phyloP scores from a whole-genome alignment of 2,329 filamentous ascomycete genomes.

The Arachnomyces sp. region DNA sequence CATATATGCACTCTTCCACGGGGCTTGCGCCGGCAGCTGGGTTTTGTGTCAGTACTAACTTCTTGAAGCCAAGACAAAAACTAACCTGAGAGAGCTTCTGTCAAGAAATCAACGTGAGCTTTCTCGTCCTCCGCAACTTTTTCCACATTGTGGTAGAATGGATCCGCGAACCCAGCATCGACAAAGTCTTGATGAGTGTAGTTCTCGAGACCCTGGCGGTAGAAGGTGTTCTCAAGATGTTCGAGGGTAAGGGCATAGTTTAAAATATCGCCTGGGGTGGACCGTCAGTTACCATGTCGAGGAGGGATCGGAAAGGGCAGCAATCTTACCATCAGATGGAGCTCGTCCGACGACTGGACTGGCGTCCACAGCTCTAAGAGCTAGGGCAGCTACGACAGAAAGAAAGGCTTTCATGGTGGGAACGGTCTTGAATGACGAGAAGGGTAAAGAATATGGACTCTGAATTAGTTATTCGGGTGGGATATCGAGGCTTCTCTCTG shows the following conservation, averaged over 20 bases:
- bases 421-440: no score
- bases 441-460: no score
- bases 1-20: constrained; percentile 47
- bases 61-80: constrained; percentile 23
- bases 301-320: no score
- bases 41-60: constrained; percentile 10
- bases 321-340: no score
- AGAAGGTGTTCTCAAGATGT: constrained; percentile 53
- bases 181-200: constrained; percentile 45
- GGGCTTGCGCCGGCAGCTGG: constrained; percentile 35
- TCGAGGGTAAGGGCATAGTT: constrained; percentile 32
- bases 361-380: no score
- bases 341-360: no score
- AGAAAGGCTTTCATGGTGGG: no score
- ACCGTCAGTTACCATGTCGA: no score
- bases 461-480: no score
- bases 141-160: constrained; percentile 50
- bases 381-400: no score
- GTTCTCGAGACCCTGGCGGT: constrained; percentile 50
- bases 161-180: constrained; percentile 40
- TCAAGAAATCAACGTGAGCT: constrained; percentile 49
- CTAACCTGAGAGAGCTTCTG: constrained; percentile 25
- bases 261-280: no score
- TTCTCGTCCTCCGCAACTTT: constrained; percentile 48
- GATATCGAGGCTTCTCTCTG: no score